A percentile compares a stretch with the other conserved stretches of the same genome.
Conservation (phyloP, 1,284 basidiomycete species). For the Hymenochaete sp. region DNA sequence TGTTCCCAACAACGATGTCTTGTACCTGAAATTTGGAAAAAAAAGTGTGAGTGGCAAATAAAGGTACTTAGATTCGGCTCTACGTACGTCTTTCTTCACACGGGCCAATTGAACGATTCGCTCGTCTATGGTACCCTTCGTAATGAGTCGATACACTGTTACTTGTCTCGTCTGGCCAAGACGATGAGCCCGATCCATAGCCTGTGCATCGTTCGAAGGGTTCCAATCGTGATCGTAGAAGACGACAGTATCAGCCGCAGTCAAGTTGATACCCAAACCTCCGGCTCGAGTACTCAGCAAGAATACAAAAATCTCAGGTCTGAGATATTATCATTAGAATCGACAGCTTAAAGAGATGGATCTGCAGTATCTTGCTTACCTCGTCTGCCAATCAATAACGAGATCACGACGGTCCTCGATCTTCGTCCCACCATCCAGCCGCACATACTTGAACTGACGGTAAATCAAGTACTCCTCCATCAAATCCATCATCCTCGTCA, state of each 20-base stretch:
- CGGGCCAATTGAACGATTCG: slow-evolving; percentile 92
- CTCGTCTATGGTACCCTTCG: slow-evolving; percentile 96
- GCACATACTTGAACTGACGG: slow-evolving; percentile 95
- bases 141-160: slow-evolving; percentile 96
- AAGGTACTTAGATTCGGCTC: too few relatives aligned
- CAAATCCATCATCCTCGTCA: slow-evolving; percentile 99
- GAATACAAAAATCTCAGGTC: slow-evolving; percentile 93
- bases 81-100: slow-evolving; percentile 91
- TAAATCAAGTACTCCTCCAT: slow-evolving; percentile 99
- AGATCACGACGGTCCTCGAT: slow-evolving; percentile 96
- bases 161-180: slow-evolving; percentile 98
- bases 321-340: slow-evolving; percentile 25
- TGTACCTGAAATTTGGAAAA: slow-evolving; percentile 58
- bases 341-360: not conserved
- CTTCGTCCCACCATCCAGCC: slow-evolving; percentile 92
- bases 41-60: slow-evolving; percentile 16
- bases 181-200: slow-evolving; percentile 99
- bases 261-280: slow-evolving; percentile 96
- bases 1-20: slow-evolving; percentile 98
- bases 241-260: slow-evolving; percentile 94
- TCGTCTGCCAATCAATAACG: slow-evolving; percentile 99
- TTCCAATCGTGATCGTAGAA: slow-evolving; percentile 99
- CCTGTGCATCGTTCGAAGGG: slow-evolving; percentile 97
- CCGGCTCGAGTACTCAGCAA: slow-evolving; percentile 94
- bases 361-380: slow-evolving; percentile 40